These are phyloP conservation scores for Maudiozyma humilis DNA, from an alignment of 1,139 yeast genomes.

Conservation along the genomic window DNA sequence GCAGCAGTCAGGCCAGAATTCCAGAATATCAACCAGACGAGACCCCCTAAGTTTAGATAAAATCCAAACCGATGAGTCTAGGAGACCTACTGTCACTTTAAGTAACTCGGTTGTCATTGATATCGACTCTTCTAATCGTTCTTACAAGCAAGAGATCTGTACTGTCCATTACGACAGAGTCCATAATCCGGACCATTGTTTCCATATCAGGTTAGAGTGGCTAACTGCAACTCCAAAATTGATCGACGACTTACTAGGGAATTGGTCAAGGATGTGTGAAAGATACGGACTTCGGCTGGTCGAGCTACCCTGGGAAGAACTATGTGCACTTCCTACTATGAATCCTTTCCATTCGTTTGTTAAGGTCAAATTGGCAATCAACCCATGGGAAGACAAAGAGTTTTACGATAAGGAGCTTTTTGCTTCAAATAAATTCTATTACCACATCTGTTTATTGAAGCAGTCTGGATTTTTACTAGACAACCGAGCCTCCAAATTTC, in stretches of 20 bases:
- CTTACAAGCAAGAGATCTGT: constrained; percentile 69
- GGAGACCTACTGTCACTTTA: constrained; percentile 21
- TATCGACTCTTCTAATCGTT: constrained; percentile 63
- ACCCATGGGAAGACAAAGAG: constrained; percentile 60
- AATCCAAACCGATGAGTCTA: neutral
- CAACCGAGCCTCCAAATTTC: constrained; percentile 62
- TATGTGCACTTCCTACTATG: constrained; percentile 61
- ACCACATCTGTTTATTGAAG: constrained; percentile 54
- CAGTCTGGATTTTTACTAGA: constrained; percentile 72
- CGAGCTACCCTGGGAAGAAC: constrained; percentile 90
- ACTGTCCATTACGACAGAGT: constrained; percentile 85
- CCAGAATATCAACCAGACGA: constrained; percentile 8
- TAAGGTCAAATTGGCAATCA: constrained; percentile 50
- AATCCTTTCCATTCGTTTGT: constrained; percentile 89
- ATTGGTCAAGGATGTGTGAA: constrained; percentile 77
- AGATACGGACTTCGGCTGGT: constrained; percentile 78
- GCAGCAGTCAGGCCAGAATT: constrained; percentile 8
- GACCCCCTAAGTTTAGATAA: constrained; percentile 5
- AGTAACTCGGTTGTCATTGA: constrained; percentile 56
- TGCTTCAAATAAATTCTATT: constrained; percentile 47
- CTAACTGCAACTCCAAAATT: constrained; percentile 79
- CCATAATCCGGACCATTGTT: constrained; percentile 93
- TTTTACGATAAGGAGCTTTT: constrained; percentile 38
- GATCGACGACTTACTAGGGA: constrained; percentile 77
- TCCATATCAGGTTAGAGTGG: constrained; percentile 89